phyloP scores from a whole-genome alignment of 768 basidiomycete genomes.

The Mycena kentingensis region DNA sequence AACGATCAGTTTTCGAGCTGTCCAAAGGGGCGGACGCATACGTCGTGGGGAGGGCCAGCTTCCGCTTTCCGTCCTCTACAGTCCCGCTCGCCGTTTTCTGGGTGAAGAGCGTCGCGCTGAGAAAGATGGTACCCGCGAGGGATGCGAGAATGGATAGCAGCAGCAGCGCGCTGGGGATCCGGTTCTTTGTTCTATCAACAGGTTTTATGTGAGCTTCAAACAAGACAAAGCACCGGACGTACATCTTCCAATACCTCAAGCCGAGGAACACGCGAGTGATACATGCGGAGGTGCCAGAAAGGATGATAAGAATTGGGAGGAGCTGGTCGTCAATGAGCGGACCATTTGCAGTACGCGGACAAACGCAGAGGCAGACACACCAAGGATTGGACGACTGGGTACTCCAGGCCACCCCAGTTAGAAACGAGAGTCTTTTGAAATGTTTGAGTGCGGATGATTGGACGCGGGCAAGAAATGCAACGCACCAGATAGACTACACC shows the following conservation, averaged over 20 bases:
- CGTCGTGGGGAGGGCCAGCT: not conserved
- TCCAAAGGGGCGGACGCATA: not conserved
- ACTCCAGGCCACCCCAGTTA: not conserved
- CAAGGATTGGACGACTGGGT: not conserved
- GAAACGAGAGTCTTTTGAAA: not conserved
- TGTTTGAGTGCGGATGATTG: not conserved
- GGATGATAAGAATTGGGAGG: not conserved
- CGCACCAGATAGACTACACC: not conserved
- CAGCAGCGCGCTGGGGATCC: not conserved
- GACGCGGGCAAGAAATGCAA: not conserved
- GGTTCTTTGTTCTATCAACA: not conserved
- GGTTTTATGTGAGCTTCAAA: not conserved
- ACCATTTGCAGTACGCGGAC: not conserved
- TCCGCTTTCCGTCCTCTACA: too few relatives aligned
- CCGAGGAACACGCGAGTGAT: not conserved
- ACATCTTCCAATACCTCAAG: not conserved
- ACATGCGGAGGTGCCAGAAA: not conserved
- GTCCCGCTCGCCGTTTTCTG: not conserved
- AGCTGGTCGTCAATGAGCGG: not conserved
- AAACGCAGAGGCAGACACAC: not conserved
- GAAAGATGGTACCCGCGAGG: not conserved
- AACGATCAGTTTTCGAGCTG: not conserved
- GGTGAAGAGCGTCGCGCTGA: not conserved
- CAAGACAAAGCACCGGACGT: not conserved
- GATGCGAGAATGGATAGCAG: not conserved